phyloP scores from a whole-genome alignment of 2,329 filamentous ascomycete genomes.

The Sphaerulina populicola region DNA sequence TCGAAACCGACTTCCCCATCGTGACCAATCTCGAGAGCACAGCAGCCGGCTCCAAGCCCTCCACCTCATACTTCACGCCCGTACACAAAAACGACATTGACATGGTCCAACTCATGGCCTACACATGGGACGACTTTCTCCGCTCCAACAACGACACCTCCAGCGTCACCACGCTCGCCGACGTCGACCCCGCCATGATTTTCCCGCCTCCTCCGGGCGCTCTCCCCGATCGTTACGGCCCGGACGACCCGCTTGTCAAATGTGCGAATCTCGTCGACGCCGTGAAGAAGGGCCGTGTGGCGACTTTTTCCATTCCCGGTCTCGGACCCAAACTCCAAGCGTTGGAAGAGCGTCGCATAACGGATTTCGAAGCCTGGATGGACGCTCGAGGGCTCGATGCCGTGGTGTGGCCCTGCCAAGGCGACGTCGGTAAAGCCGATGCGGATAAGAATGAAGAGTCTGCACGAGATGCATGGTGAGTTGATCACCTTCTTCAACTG shows the following conservation, averaged over 20 bases:
- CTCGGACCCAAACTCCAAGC: slow-evolving; percentile 39
- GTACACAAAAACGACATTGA: slow-evolving; percentile 42
- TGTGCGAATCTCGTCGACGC: not conserved
- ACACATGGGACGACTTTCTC: slow-evolving; percentile 48
- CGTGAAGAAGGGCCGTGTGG: not conserved
- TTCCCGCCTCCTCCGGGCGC: slow-evolving; percentile 35
- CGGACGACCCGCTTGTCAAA: not conserved
- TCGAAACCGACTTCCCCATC: slow-evolving; percentile 41
- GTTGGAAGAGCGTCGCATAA: slow-evolving; percentile 44
- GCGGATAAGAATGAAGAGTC: slow-evolving; percentile 36
- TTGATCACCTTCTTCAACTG: not conserved
- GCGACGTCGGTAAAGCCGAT: slow-evolving; percentile 45
- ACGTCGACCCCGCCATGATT: slow-evolving; percentile 36
- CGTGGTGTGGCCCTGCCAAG: slow-evolving; percentile 45
- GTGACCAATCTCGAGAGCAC: slow-evolving; percentile 44
- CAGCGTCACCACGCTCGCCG: slow-evolving; percentile 33
- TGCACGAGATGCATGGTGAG: slow-evolving; percentile 33
- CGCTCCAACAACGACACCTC: slow-evolving; percentile 35
- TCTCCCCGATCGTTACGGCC: slow-evolving; percentile 32
- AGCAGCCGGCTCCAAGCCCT: slow-evolving; percentile 36
- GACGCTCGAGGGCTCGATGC: slow-evolving; percentile 37
- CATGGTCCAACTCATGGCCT: slow-evolving; percentile 43
- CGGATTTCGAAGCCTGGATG: slow-evolving; percentile 47
- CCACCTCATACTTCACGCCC: not conserved
- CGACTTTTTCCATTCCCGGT: slow-evolving; percentile 39